phyloP scores from a whole-genome alignment of 345 rosid species.

The Camelina sativa region DNA sequence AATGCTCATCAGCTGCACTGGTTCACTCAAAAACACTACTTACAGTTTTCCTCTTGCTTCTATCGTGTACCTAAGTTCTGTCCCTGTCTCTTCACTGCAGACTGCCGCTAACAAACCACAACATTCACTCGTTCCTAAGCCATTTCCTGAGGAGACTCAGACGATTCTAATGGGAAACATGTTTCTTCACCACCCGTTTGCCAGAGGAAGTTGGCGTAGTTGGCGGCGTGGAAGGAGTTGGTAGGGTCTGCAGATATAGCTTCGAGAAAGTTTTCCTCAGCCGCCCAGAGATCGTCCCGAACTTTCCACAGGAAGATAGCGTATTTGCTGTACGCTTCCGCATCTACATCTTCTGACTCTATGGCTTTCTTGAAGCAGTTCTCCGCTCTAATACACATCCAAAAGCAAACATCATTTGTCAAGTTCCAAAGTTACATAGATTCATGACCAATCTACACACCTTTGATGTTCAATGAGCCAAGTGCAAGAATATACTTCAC shows the following conservation, averaged over 20 bases:
- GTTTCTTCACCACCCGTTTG: slow-evolving; percentile 73
- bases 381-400: slow-evolving; percentile 65
- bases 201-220: slow-evolving; percentile 78
- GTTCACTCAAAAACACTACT: slow-evolving; percentile 35
- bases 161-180: slow-evolving; percentile 57
- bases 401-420: slow-evolving; percentile 17
- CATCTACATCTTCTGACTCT: slow-evolving; percentile 59
- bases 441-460: not conserved
- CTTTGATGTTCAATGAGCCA: not conserved
- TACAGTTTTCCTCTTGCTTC: slow-evolving; percentile 30
- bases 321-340: slow-evolving; percentile 60
- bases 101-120: not conserved
- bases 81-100: slow-evolving; percentile 18
- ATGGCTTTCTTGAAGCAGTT: slow-evolving; percentile 69
- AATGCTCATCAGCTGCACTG: slow-evolving; percentile 18
- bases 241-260: slow-evolving; percentile 63
- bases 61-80: slow-evolving; percentile 29
- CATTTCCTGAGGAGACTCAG: slow-evolving; percentile 35
- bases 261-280: slow-evolving; percentile 72
- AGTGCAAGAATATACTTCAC: not conserved
- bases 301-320: slow-evolving; percentile 76
- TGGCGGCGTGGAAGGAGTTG: slow-evolving; percentile 58
- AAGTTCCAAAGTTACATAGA: slow-evolving; percentile 19
- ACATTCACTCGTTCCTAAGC: slow-evolving; percentile 27
- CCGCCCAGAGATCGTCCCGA: slow-evolving; percentile 68